Evolutionary conservation across 176 grass and related monocot genomes (phyloP), one percentile per base, ranked within the genome.

Genomic region (Chrysopogon serrulatus): DNA sequence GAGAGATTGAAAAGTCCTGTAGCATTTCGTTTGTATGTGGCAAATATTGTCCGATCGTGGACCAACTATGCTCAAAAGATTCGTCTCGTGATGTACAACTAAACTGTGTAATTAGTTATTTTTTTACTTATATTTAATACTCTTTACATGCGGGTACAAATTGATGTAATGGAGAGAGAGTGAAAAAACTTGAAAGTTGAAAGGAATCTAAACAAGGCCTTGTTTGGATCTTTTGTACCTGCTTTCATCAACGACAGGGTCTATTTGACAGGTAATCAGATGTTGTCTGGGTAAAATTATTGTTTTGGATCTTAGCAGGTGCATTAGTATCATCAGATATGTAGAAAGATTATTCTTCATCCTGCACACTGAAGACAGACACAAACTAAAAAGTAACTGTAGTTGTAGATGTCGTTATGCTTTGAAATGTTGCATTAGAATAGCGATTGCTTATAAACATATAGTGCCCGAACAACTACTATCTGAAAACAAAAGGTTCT

Each of bases 291-390:
- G 68, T 71, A 86, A 49, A 60, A 73, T 48, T 61, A 10, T 44
- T 81, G 33, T 48, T 61, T 62, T 45, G 60, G 73, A 67, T 37
- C 70, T 6, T 76, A 63, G 28, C 34, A 81, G 62, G 23, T 24
- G 69, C 49, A 81, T 81, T 26, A 18, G 81, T 17, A 66, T 83
- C 60, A 74, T 61, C 70, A 82, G 57, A 66, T 30, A 79, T 21
- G 64, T 74, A 82, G 47, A 77, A 81, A 78, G 74, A 79, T 62
- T 47, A 78, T 76, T 90, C 84, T 62, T 90, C 66, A 81, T 78
- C 91, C 91, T 92, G 81, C 71, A 74, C 23, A 21, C 64, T 66
- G 49, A 71, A 57, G 53, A 87, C 11, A 57, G 53, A 87, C 11
- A 82, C 4, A 31, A 83, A 27, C 16, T 56, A 78, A 48, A 12